These are phyloP conservation scores for Colletotrichum eremochloae DNA, from an alignment of 2,329 filamentous ascomycete genomes.

Conservation along the genomic window DNA sequence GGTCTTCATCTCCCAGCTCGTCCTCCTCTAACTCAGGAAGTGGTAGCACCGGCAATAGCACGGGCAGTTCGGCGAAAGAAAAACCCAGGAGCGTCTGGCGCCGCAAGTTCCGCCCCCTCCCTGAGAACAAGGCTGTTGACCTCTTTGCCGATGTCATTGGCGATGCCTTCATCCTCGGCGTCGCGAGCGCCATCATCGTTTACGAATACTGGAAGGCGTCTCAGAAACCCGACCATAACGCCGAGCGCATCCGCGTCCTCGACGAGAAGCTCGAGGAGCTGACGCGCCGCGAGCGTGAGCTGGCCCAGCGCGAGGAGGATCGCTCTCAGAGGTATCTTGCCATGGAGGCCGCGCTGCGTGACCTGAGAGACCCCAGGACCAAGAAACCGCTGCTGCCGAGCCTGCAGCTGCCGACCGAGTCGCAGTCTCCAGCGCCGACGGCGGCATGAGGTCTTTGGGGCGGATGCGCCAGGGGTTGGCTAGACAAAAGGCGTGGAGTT, in stretches of 20 bases:
- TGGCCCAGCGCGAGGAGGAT: constrained; percentile 59
- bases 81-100: constrained; percentile 67
- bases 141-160: constrained; percentile 76
- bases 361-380: constrained; percentile 68
- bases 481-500: background rate
- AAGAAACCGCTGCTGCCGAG: constrained; percentile 65
- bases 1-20: background rate
- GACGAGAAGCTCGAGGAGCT: constrained; percentile 63
- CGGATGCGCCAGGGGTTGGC: background rate
- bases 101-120: constrained; percentile 73
- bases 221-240: constrained; percentile 71
- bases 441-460: constrained; percentile 29
- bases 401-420: constrained; percentile 45
- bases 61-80: constrained; percentile 9
- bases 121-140: constrained; percentile 75
- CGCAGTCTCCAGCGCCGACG: constrained; percentile 45
- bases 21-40: constrained; percentile 1
- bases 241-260: constrained; percentile 66
- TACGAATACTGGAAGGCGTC: constrained; percentile 72
- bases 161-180: constrained; percentile 72
- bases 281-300: constrained; percentile 62
- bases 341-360: constrained; percentile 67
- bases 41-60: background rate
- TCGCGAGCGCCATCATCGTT: constrained; percentile 69
- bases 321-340: constrained; percentile 62